phyloP scores from a whole-genome alignment of 345 rosid genomes.

The Tarenaya hassleriana region DNA sequence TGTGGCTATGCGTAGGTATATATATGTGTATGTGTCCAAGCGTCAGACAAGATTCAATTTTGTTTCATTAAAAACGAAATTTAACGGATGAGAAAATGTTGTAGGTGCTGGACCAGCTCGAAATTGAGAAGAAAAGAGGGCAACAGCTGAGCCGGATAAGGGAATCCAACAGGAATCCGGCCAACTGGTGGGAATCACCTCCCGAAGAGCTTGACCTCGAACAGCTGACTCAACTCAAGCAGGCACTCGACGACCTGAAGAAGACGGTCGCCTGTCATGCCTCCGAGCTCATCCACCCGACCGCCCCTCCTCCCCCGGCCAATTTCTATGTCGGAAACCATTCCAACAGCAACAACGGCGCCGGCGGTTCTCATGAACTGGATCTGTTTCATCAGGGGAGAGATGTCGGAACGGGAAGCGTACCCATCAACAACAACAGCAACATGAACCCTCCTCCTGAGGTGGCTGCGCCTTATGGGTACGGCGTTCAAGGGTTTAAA shows the following conservation, averaged over 20 bases:
- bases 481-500: too few relatives aligned
- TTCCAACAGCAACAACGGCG: not conserved
- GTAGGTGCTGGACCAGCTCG: constrained; percentile 27
- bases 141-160: constrained; percentile 32
- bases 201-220: constrained; percentile 21
- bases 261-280: constrained; percentile 29
- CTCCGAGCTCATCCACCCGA: constrained; percentile 4
- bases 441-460: too few relatives aligned
- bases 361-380: too few relatives aligned
- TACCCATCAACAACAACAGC: too few relatives aligned
- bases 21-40: too few relatives aligned
- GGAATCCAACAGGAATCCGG: constrained; percentile 14
- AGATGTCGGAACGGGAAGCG: too few relatives aligned
- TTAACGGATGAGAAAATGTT: constrained; percentile 1
- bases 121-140: constrained; percentile 36
- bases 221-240: constrained; percentile 35
- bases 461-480: too few relatives aligned
- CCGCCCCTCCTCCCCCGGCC: not conserved
- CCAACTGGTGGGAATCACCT: constrained; percentile 51
- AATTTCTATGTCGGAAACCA: constrained; percentile 2
- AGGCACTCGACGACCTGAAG: constrained; percentile 34
- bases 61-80: not conserved
- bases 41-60: too few relatives aligned
- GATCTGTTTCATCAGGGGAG: too few relatives aligned
- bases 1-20: not conserved